Percentiles rank a stretch among this genome's conserved stretches.
Evolutionary conservation across 73 alveolate species (phyloP).

Genomic region (Tetrahymena borealis): DNA sequence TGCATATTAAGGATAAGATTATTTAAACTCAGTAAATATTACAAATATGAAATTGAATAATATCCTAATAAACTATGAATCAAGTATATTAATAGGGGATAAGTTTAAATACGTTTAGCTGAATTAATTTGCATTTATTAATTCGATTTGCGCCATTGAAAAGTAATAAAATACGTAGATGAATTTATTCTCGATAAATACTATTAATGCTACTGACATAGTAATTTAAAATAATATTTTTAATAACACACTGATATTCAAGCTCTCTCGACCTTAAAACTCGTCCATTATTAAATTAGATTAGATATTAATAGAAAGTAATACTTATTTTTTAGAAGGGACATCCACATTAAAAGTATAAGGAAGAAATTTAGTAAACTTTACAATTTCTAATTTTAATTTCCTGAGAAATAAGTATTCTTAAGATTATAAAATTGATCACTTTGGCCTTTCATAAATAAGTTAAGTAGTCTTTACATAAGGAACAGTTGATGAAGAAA

Average conservation of each 20-base stretch:
- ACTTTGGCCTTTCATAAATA: background rate
- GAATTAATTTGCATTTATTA: background rate
- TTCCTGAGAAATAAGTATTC: background rate
- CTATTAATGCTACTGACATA: too few relatives aligned
- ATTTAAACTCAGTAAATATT: background rate
- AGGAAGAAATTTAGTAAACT: too few relatives aligned
- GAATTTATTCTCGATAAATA: too few relatives aligned
- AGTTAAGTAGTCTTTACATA: background rate
- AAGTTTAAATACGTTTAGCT: background rate
- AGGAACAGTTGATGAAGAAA: background rate
- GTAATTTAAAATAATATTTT: too few relatives aligned
- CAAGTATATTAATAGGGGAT: background rate
- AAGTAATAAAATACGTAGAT: background rate
- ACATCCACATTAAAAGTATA: too few relatives aligned
- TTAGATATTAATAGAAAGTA: too few relatives aligned
- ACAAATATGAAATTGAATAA: background rate
- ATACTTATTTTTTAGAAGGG: too few relatives aligned
- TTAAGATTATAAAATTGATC: background rate
- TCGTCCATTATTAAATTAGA: too few relatives aligned
- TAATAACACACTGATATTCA: too few relatives aligned
- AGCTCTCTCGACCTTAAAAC: too few relatives aligned
- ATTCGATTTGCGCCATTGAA: background rate
- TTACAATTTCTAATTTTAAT: too few relatives aligned
- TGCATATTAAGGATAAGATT: background rate
- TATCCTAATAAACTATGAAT: background rate